Percentiles rank a stretch among this genome's conserved stretches.
These are phyloP conservation scores for Acorus calamus DNA, from an alignment of 106 monocot species.

Conservation along the genomic window DNA sequence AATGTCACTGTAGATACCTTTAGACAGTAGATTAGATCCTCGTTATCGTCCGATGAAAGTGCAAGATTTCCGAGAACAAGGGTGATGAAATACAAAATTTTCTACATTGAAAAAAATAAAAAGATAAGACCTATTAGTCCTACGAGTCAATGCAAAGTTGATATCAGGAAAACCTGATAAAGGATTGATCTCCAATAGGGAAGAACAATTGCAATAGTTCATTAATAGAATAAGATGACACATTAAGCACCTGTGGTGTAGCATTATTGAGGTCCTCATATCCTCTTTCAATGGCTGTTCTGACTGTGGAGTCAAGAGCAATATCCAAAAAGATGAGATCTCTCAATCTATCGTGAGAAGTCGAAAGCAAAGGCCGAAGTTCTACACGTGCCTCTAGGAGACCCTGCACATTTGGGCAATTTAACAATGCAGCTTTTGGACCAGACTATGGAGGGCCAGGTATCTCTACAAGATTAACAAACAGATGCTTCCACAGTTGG, in stretches of 20 bases:
- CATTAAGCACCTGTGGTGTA: conserved; percentile 53
- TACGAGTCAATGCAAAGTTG: neutral
- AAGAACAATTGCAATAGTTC: neutral
- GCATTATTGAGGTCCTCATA: conserved; percentile 78
- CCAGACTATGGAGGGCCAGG: too few relatives aligned
- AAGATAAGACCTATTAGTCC: conserved; percentile 1
- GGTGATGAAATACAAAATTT: conserved; percentile 84
- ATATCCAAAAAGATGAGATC: conserved; percentile 94
- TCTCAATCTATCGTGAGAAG: conserved; percentile 69
- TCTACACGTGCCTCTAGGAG: conserved; percentile 81
- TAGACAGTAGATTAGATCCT: conserved; percentile 82
- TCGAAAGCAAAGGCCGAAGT: conserved; percentile 54
- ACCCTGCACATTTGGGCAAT: conserved; percentile 28
- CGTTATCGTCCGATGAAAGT: conserved; percentile 86
- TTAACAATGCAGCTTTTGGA: too few relatives aligned
- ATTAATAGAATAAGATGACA: neutral
- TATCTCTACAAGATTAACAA: too few relatives aligned
- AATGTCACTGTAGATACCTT: conserved; percentile 46
- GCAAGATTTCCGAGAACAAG: conserved; percentile 93
- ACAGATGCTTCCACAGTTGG: neutral
- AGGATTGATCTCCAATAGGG: neutral
- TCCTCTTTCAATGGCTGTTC: conserved; percentile 81
- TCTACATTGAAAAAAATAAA: conserved; percentile 45
- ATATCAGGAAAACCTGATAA: neutral
- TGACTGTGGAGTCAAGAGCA: conserved; percentile 90